Percentiles rank a stretch among this genome's conserved stretches.
These are phyloP conservation scores for Nicotiana noctiflora DNA, from an alignment of 257 asterid genomes.

Conservation along the genomic window DNA sequence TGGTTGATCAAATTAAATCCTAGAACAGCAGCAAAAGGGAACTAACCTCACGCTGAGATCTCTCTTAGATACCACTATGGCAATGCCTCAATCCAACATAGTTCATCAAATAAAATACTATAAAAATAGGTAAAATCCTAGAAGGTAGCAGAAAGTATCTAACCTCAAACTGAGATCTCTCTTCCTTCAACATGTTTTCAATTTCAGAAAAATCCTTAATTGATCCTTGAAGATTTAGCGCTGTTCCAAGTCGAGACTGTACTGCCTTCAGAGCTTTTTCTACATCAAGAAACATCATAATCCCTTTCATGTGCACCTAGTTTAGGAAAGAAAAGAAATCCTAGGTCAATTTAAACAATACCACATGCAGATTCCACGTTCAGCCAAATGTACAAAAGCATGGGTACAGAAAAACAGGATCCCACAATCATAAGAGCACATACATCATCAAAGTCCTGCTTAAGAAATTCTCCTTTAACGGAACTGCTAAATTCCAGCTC, in stretches of 20 bases:
- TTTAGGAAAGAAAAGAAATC: neutral
- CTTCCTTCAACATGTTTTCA: constrained; percentile 67
- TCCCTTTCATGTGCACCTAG: constrained; percentile 64
- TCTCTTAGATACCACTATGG: neutral
- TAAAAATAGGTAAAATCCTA: neutral
- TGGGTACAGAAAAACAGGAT: neutral
- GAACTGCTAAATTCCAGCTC: constrained; percentile 61
- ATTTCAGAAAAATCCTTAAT: constrained; percentile 55
- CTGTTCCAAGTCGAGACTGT: constrained; percentile 41
- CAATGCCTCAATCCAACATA: neutral
- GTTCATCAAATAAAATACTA: neutral
- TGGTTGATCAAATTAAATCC: neutral
- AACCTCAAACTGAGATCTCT: constrained; percentile 82
- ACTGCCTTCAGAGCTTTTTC: constrained; percentile 61
- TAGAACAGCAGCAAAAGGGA: neutral
- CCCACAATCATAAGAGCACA: constrained; percentile 14
- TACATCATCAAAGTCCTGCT: constrained; percentile 63
- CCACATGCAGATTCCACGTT: neutral
- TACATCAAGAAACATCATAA: constrained; percentile 54
- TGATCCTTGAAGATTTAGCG: constrained; percentile 58
- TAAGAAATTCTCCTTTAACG: constrained; percentile 49
- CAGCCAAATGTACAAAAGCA: neutral
- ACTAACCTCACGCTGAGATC: too few relatives aligned
- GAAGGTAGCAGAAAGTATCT: constrained; percentile 11
- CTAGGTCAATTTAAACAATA: constrained; percentile 9